These are phyloP conservation scores for Penicillium frequentans DNA, from an alignment of 2,329 filamentous ascomycete genomes.

Conservation along the genomic window DNA sequence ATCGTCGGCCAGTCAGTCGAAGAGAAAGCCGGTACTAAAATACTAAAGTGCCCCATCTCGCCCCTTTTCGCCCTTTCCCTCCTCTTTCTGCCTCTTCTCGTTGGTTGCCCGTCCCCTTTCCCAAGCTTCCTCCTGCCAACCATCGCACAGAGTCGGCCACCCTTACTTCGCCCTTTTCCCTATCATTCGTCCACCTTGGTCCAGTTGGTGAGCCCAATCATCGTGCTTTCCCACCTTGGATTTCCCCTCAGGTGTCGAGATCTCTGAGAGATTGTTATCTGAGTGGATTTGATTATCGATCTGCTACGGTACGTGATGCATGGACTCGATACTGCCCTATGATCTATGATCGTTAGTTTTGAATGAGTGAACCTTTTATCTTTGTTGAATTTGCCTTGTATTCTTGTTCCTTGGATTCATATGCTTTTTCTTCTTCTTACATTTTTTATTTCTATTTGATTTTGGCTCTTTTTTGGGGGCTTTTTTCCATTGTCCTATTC, in stretches of 20 bases:
- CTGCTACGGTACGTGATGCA: neutral
- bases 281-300: neutral
- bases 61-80: slow-evolving; percentile 33
- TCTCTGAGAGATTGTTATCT: neutral
- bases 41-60: slow-evolving; percentile 42
- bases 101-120: slow-evolving; percentile 37
- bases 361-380: neutral
- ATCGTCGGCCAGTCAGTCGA: slow-evolving; percentile 24
- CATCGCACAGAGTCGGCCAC: slow-evolving; percentile 21
- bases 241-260: neutral
- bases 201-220: slow-evolving; percentile 18
- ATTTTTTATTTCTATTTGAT: neutral
- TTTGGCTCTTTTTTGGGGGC: neutral
- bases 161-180: slow-evolving; percentile 14
- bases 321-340: neutral
- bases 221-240: neutral
- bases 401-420: neutral
- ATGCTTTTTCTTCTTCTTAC: neutral
- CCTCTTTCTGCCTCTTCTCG: slow-evolving; percentile 43
- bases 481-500: neutral
- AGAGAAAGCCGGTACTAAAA: slow-evolving; percentile 29
- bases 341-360: neutral
- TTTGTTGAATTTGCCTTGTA: neutral
- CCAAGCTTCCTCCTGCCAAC: slow-evolving; percentile 31
- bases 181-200: slow-evolving; percentile 9